Percentiles rank a stretch among this genome's conserved stretches.
Evolutionary conservation across 2,329 filamentous ascomycete genomes (phyloP).

Genomic region (Fusarium azukiicola): DNA sequence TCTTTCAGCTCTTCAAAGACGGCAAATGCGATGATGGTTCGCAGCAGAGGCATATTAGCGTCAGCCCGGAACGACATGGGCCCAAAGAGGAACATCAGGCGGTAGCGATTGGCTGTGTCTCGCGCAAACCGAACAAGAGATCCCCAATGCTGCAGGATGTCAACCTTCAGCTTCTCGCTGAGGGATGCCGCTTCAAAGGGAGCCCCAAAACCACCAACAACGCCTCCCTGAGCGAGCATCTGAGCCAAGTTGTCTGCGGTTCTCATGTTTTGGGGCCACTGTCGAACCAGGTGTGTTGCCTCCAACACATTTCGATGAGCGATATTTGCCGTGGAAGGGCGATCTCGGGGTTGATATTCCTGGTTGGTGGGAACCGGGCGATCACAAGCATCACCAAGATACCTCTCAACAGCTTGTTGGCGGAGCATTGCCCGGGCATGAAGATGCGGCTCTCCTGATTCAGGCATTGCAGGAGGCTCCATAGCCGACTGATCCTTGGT

Average conservation of each 20-base stretch:
- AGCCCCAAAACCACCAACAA: slow-evolving; percentile 44
- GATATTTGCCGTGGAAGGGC: slow-evolving; percentile 44
- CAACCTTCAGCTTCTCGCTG: slow-evolving; percentile 44
- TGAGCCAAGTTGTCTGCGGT: slow-evolving; percentile 46
- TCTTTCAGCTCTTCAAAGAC: slow-evolving; percentile 46
- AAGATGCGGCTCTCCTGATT: slow-evolving; percentile 41
- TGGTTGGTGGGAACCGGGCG: slow-evolving; percentile 27
- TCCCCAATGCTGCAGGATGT: slow-evolving; percentile 48
- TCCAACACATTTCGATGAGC: slow-evolving; percentile 52
- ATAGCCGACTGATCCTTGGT: slow-evolving; percentile 33
- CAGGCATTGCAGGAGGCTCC: slow-evolving; percentile 27
- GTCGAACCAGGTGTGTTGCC: slow-evolving; percentile 33
- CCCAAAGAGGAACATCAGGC: slow-evolving; percentile 50
- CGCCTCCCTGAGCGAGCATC: slow-evolving; percentile 32
- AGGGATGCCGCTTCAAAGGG: slow-evolving; percentile 44
- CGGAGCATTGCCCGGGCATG: slow-evolving; percentile 43
- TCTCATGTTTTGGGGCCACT: slow-evolving; percentile 45
- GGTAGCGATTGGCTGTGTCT: slow-evolving; percentile 33
- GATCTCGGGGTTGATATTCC: slow-evolving; percentile 46
- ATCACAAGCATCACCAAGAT: slow-evolving; percentile 24
- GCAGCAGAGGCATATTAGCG: slow-evolving; percentile 45
- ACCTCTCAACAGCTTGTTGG: slow-evolving; percentile 44
- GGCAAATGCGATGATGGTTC: slow-evolving; percentile 48
- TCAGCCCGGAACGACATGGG: slow-evolving; percentile 50
- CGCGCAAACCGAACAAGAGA: slow-evolving; percentile 40